phyloP scores from a whole-genome alignment of 768 basidiomycete species.

The Naganishia friedmannii region DNA sequence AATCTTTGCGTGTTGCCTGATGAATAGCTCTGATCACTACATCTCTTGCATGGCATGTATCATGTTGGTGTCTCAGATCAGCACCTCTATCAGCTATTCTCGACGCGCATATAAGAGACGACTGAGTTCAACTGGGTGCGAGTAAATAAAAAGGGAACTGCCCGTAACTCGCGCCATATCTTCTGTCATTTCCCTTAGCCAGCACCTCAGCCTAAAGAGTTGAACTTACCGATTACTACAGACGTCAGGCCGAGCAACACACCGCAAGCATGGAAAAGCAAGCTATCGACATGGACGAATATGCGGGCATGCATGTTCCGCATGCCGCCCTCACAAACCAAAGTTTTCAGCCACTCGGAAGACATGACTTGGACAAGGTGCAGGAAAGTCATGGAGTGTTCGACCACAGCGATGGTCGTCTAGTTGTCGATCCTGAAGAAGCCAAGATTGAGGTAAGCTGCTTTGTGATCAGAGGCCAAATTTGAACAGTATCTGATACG shows the following conservation, averaged over 20 bases:
- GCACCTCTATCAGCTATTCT: no score
- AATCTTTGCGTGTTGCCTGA: no score
- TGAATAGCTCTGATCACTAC: no score
- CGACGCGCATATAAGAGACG: no score
- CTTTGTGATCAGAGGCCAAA: neutral
- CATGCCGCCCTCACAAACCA: neutral
- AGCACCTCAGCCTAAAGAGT: no score
- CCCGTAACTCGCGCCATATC: no score
- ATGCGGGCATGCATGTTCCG: neutral
- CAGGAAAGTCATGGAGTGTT: conserved; percentile 17
- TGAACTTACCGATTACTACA: neutral
- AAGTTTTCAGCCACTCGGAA: conserved; percentile 16
- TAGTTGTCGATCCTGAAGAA: conserved; percentile 53
- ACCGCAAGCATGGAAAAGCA: neutral
- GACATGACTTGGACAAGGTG: conserved; percentile 20
- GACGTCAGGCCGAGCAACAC: neutral
- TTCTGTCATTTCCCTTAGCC: no score
- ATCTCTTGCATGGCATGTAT: no score
- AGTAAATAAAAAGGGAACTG: no score
- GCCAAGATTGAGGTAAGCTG: conserved; percentile 57
- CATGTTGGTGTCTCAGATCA: no score
- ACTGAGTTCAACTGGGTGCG: no score
- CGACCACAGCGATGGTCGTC: conserved; percentile 34
- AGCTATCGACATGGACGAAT: neutral
- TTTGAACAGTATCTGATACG: no score